Conservation (phyloP, 345 rosid genomes). For the Arabis hirsuta region DNA sequence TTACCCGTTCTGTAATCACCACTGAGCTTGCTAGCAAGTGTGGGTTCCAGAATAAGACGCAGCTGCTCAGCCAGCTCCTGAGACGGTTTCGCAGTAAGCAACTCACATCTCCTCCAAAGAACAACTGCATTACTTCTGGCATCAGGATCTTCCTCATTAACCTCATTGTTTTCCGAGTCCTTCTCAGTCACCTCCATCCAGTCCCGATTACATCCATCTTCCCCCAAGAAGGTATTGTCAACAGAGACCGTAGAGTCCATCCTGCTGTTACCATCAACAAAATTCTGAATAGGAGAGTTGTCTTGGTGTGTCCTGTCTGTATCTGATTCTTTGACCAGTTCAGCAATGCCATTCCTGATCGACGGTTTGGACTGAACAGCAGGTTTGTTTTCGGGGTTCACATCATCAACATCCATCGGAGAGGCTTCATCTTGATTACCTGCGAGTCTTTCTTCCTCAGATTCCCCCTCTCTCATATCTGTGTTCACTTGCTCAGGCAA, state of each 20-base stretch:
- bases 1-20: conserved; percentile 98
- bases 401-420: conserved; percentile 70
- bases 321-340: conserved; percentile 51
- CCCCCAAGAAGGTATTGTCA: conserved; percentile 51
- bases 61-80: conserved; percentile 95
- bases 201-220: conserved; percentile 49
- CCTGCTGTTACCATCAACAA: conserved; percentile 45
- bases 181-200: conserved; percentile 54
- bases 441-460: conserved; percentile 54
- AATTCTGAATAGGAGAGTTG: conserved; percentile 39
- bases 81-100: conserved; percentile 72
- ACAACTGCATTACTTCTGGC: conserved; percentile 51
- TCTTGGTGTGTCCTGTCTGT: conserved; percentile 46
- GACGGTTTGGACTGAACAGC: conserved; percentile 43
- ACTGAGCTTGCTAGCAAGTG: conserved; percentile 89
- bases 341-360: conserved; percentile 47
- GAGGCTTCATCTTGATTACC: conserved; percentile 51
- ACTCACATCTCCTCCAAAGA: conserved; percentile 86
- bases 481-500: conserved; percentile 75
- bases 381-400: conserved; percentile 50
- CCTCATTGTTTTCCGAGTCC: conserved; percentile 48
- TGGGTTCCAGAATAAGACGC: conserved; percentile 93
- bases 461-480: conserved; percentile 50
- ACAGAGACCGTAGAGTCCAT: conserved; percentile 61
- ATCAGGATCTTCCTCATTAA: conserved; percentile 55